Conservation (phyloP, 1,284 basidiomycete genomes). For the Microbotryum violaceum region DNA sequence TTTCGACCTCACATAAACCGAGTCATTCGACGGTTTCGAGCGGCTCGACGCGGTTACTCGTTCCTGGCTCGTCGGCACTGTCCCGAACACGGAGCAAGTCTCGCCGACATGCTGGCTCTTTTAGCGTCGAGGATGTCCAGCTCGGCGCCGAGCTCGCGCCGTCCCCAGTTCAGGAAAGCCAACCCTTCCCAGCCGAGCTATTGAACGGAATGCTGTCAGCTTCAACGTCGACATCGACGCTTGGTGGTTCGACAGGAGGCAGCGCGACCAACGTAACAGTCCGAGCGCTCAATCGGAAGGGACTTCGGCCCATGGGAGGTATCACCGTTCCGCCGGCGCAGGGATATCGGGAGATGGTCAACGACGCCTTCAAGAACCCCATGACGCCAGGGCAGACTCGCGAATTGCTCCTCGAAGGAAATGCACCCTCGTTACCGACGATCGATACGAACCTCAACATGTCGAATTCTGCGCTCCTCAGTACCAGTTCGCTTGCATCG, state of each 20-base stretch:
- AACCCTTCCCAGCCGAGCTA: conserved; percentile 9
- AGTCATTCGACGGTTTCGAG: conserved; percentile 35
- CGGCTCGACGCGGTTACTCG: conserved; percentile 15
- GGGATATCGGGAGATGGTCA: conserved; percentile 24
- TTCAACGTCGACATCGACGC: not conserved
- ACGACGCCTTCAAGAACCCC: conserved; percentile 29
- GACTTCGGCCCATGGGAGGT: not conserved
- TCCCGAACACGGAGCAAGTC: conserved; percentile 45
- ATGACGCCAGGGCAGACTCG: conserved; percentile 22
- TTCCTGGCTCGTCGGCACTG: conserved; percentile 14
- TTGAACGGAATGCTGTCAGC: not conserved
- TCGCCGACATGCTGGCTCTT: conserved; percentile 82
- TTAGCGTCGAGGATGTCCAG: conserved; percentile 83
- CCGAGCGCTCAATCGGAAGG: conserved; percentile 7
- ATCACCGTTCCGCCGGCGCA: conserved; percentile 16
- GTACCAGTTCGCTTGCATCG: too few species aligned
- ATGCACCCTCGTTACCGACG: too few species aligned
- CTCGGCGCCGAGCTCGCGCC: conserved; percentile 68
- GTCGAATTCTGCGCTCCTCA: too few species aligned
- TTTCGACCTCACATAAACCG: conserved; percentile 25
- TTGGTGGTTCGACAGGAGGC: not conserved
- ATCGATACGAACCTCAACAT: too few species aligned
- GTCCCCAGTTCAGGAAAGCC: conserved; percentile 32
- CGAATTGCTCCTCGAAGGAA: not conserved
- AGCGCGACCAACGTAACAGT: not conserved